These are phyloP conservation scores for Botryobasidium botryosum DNA, from an alignment of 768 basidiomycete species.

Conservation along the genomic window DNA sequence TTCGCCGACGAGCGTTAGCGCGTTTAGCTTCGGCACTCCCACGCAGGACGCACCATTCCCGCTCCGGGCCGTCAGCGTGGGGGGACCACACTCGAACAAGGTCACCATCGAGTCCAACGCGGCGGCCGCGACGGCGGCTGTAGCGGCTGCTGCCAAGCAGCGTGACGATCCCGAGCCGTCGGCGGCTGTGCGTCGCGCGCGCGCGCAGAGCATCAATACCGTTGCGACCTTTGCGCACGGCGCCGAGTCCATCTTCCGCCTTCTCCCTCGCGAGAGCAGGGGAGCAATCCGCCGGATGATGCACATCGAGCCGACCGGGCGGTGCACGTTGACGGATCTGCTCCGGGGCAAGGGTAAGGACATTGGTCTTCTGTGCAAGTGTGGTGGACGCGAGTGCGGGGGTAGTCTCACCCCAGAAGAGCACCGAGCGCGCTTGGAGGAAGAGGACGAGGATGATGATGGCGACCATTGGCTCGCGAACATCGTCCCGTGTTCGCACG, in stretches of 20 bases:
- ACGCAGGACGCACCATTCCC: too few relatives aligned
- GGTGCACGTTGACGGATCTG: conserved; percentile 86
- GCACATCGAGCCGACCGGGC: conserved; percentile 68
- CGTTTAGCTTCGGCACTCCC: too few relatives aligned
- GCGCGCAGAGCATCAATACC: conserved; percentile 24
- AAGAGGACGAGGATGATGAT: conserved; percentile 29
- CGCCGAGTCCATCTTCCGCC: conserved; percentile 89
- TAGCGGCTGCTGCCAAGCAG: too few relatives aligned
- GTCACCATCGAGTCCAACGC: too few relatives aligned
- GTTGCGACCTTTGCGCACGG: conserved; percentile 57
- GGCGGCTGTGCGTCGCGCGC: conserved; percentile 21
- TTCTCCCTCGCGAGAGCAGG: conserved; percentile 85
- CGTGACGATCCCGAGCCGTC: too few relatives aligned
- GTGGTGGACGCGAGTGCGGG: conserved; percentile 30
- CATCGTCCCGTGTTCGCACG: conserved; percentile 48
- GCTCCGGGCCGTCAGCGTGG: too few relatives aligned
- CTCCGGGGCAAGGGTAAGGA: conserved; percentile 66
- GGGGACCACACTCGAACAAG: too few relatives aligned
- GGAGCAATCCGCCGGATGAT: conserved; percentile 87
- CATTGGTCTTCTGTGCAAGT: conserved; percentile 64
- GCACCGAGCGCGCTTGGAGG: conserved; percentile 16
- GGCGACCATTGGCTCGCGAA: conserved; percentile 80
- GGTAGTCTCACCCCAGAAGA: conserved; percentile 27
- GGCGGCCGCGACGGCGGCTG: too few relatives aligned
- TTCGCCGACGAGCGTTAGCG: too few relatives aligned